phyloP scores from a whole-genome alignment of 2,329 filamentous ascomycete genomes.

The Diaporthe helianthi region DNA sequence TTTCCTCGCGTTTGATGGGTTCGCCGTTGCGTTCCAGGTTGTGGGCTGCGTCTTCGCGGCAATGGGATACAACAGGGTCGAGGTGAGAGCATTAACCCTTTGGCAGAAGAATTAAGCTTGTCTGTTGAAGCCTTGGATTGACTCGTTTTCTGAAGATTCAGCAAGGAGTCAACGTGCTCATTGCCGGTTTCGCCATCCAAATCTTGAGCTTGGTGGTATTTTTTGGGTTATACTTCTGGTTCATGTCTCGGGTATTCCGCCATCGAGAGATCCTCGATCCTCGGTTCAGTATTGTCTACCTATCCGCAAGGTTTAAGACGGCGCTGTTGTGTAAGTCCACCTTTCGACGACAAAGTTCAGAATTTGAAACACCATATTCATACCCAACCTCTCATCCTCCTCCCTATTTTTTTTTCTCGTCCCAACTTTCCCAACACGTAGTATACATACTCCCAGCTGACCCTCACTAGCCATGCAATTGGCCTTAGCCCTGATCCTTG shows the following conservation, averaged over 20 bases:
- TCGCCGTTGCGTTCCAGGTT: constrained; percentile 45
- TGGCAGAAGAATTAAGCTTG: not conserved
- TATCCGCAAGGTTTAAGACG: constrained; percentile 50
- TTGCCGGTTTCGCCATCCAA: constrained; percentile 55
- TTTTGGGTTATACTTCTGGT: constrained; percentile 48
- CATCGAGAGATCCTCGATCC: constrained; percentile 48
- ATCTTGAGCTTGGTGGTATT: constrained; percentile 49
- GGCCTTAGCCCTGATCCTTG: constrained; percentile 47
- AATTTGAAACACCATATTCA: constrained; percentile 39
- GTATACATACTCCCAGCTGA: not conserved
- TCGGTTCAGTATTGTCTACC: constrained; percentile 49
- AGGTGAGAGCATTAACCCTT: constrained; percentile 44
- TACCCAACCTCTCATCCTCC: constrained; percentile 45
- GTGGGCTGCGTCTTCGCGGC: constrained; percentile 51
- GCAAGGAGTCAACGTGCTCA: constrained; percentile 48
- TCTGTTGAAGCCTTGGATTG: constrained; percentile 19
- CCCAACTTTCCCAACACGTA: not conserved
- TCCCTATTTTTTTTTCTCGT: constrained; percentile 39
- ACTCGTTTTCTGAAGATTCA: constrained; percentile 39
- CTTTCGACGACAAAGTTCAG: not conserved
- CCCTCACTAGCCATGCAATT: constrained; percentile 46
- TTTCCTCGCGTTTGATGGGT: constrained; percentile 45
- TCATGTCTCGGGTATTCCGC: constrained; percentile 48
- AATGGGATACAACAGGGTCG: constrained; percentile 42
- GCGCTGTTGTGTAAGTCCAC: constrained; percentile 53